These are phyloP conservation scores for Conoideocrella luteorostrata DNA, from an alignment of 2,329 filamentous ascomycete genomes.

Conservation along the genomic window DNA sequence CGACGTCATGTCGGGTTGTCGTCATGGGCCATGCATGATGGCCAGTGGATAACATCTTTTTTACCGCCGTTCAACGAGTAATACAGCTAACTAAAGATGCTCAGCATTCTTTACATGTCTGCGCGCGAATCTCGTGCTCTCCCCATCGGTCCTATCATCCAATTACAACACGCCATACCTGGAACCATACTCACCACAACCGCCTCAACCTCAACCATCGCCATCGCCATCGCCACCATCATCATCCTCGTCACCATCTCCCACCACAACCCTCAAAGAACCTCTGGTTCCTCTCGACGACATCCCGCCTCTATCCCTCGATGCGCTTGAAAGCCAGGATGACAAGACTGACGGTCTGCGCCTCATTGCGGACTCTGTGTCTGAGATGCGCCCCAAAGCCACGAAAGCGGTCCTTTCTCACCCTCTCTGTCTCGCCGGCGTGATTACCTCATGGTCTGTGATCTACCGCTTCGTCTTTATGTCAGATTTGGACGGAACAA, in stretches of 20 bases:
- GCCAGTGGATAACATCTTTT: too few species aligned
- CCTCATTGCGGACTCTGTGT: conserved; percentile 73
- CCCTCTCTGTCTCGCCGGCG: conserved; percentile 44
- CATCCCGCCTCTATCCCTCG: conserved; percentile 59
- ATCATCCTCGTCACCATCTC: conserved; percentile 50
- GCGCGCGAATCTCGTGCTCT: conserved; percentile 70
- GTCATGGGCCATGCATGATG: too few species aligned
- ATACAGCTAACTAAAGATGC: too few species aligned
- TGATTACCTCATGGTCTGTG: conserved; percentile 36
- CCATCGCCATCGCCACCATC: conserved; percentile 49
- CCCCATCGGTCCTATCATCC: conserved; percentile 53
- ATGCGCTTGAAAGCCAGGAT: conserved; percentile 43
- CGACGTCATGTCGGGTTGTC: too few species aligned
- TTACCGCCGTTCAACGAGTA: conserved; percentile 2
- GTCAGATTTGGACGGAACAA: conserved; percentile 35
- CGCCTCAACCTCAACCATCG: conserved; percentile 35
- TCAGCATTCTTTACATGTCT: conserved; percentile 78
- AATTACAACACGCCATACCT: conserved; percentile 59
- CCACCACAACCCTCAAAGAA: conserved; percentile 39
- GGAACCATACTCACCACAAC: conserved; percentile 36
- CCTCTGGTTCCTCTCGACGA: conserved; percentile 34
- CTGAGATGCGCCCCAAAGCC: conserved; percentile 70
- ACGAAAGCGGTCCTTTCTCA: conserved; percentile 58
- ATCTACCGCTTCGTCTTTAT: conserved; percentile 43
- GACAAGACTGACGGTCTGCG: conserved; percentile 64